A percentile compares a stretch with the other conserved stretches of the same genome.
These are phyloP conservation scores for Pythium aristosporum DNA, from an alignment of 352 stramenopile species.

Conservation along the genomic window DNA sequence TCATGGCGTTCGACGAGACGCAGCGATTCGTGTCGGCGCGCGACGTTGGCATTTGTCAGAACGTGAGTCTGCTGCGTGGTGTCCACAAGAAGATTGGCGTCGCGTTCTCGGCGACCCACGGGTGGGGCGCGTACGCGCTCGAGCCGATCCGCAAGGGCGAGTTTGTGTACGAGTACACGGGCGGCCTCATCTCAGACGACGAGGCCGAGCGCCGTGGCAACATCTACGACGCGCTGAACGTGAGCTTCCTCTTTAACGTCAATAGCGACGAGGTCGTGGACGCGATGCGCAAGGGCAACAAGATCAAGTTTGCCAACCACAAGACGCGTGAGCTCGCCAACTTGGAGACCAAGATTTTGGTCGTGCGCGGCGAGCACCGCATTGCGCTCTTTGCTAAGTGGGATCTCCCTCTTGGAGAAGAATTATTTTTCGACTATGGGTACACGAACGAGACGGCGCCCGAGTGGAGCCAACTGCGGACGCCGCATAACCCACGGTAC, in stretches of 20 bases:
- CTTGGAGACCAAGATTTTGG: constrained; percentile 68
- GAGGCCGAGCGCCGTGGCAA: constrained; percentile 63
- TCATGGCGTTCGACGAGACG: constrained; percentile 42
- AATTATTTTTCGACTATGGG: constrained; percentile 64
- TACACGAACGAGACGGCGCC: constrained; percentile 55
- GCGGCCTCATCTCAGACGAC: constrained; percentile 55
- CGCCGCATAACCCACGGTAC: constrained; percentile 23
- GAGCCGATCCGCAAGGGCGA: constrained; percentile 42
- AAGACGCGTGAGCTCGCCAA: constrained; percentile 36
- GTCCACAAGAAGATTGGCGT: constrained; percentile 44
- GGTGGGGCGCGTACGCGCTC: constrained; percentile 47
- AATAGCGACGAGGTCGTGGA: constrained; percentile 88
- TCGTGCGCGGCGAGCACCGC: constrained; percentile 82
- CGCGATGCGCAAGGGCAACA: constrained; percentile 89
- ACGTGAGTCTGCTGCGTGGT: constrained; percentile 58
- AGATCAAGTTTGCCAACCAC: constrained; percentile 90
- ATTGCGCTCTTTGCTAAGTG: constrained; percentile 88
- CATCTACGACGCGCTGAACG: constrained; percentile 80
- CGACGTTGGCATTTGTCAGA: constrained; percentile 51
- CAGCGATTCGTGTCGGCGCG: constrained; percentile 28
- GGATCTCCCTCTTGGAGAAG: constrained; percentile 76
- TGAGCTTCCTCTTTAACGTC: constrained; percentile 91
- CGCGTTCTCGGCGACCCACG: constrained; percentile 49
- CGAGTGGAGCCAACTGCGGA: constrained; percentile 47
- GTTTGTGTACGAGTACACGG: constrained; percentile 65